A percentile compares a stretch with the other conserved stretches of the same genome.
These are phyloP conservation scores for Carallia brachiata DNA, from an alignment of 345 rosid species.

Conservation along the genomic window DNA sequence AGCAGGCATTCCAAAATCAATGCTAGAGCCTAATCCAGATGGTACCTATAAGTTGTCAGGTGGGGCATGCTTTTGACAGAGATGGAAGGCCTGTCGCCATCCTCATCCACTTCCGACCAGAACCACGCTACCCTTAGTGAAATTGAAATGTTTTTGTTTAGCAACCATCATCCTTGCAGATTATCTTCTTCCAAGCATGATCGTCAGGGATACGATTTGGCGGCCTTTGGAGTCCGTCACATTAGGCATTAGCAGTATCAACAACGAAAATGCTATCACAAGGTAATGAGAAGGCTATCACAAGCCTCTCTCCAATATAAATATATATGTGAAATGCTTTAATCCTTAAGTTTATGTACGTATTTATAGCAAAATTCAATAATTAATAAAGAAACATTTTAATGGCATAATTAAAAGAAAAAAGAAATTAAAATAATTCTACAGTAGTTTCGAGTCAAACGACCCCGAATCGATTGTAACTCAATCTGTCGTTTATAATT, in stretches of 20 bases:
- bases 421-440: no score
- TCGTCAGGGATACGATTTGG: constrained; percentile 84
- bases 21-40: constrained; percentile 91
- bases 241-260: constrained; percentile 23
- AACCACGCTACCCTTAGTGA: constrained; percentile 62
- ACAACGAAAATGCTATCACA: constrained; percentile 75
- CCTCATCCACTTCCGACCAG: constrained; percentile 59
- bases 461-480: no score
- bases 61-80: constrained; percentile 99
- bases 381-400: no score
- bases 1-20: constrained; percentile 96
- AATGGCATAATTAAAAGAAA: no score
- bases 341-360: no score
- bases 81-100: constrained; percentile 88
- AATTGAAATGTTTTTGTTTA: constrained; percentile 82
- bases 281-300: constrained; percentile 18
- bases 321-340: no score
- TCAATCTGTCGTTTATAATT: no score
- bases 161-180: constrained; percentile 78
- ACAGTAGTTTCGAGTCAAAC: no score
- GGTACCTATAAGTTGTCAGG: constrained; percentile 96
- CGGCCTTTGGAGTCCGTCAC: constrained; percentile 84
- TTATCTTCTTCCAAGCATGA: constrained; percentile 93
- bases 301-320: no score
- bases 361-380: no score